Evolutionary conservation across 805 yeast species (phyloP).

Genomic region (Lachancea sp.): DNA sequence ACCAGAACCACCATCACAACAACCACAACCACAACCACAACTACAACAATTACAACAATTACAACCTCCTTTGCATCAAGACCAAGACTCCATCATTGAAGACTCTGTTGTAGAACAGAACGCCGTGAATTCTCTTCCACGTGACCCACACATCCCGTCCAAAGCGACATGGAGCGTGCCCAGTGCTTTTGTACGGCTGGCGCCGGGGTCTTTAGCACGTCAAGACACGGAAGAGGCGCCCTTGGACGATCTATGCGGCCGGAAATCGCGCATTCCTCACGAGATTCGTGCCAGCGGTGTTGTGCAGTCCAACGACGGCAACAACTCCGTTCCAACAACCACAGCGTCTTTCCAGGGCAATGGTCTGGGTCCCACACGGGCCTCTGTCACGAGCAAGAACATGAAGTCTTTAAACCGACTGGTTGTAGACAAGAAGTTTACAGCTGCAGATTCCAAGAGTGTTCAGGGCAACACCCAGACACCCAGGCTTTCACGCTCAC

Average conservation of each 20-base stretch:
- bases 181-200: not conserved
- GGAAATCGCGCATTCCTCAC: constrained; percentile 22
- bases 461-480: too few species aligned
- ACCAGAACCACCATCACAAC: too few species aligned
- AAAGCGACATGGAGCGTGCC: constrained; percentile 11
- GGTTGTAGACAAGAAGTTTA: constrained; percentile 26
- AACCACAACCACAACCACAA: too few species aligned
- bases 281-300: constrained; percentile 36
- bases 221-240: constrained; percentile 30
- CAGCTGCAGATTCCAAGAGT: not conserved
- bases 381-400: constrained; percentile 30
- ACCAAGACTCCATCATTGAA: too few species aligned
- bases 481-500: too few species aligned
- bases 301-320: constrained; percentile 30
- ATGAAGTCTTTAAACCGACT: constrained; percentile 26
- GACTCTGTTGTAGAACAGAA: too few species aligned
- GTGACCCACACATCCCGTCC: not conserved
- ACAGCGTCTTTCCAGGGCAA: constrained; percentile 26
- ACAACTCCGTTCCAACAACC: constrained; percentile 18
- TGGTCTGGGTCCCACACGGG: constrained; percentile 32
- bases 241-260: constrained; percentile 27
- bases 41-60: too few species aligned
- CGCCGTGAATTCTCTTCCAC: too few species aligned
- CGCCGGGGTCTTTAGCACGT: constrained; percentile 10
- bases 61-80: too few species aligned